phyloP scores from a whole-genome alignment of 331 rosid species.

The Telfairia occidentalis region DNA sequence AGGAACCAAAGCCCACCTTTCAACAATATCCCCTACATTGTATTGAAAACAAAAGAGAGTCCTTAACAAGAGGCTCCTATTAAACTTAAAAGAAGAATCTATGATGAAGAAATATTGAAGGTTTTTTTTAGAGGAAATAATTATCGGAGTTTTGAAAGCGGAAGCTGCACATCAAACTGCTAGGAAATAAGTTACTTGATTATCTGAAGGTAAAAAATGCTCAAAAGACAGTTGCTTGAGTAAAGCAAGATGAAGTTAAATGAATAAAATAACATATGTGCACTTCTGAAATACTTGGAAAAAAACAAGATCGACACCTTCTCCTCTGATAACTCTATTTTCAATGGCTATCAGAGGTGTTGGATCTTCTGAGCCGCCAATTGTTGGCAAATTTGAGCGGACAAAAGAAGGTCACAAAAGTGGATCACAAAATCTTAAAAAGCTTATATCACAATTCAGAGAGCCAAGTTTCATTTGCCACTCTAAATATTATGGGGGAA shows the following conservation, averaged over 20 bases:
- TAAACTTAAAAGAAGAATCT: not conserved
- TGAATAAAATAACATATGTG: not conserved
- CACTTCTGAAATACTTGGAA: not conserved
- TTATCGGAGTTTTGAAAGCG: not conserved
- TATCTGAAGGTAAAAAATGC: not conserved
- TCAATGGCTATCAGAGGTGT: too few relatives aligned
- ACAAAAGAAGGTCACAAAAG: too few relatives aligned
- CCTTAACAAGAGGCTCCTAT: not conserved
- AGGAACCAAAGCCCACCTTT: slow-evolving; percentile 71
- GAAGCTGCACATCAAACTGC: not conserved
- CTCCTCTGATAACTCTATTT: too few relatives aligned
- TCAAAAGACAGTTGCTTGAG: not conserved
- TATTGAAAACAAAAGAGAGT: slow-evolving; percentile 9
- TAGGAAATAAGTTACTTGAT: not conserved
- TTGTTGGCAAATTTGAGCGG: too few relatives aligned
- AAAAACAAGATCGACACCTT: too few relatives aligned
- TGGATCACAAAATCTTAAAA: not conserved
- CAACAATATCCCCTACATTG: slow-evolving; percentile 70
- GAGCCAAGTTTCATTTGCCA: not conserved
- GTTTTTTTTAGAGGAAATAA: too few relatives aligned
- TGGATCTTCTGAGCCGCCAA: too few relatives aligned
- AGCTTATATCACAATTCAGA: not conserved
- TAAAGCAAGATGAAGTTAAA: not conserved
- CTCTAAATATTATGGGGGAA: not conserved
- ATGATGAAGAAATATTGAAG: not conserved